Conservation (phyloP, 2,329 filamentous ascomycete species). For the Fusarium sulawesiense region DNA sequence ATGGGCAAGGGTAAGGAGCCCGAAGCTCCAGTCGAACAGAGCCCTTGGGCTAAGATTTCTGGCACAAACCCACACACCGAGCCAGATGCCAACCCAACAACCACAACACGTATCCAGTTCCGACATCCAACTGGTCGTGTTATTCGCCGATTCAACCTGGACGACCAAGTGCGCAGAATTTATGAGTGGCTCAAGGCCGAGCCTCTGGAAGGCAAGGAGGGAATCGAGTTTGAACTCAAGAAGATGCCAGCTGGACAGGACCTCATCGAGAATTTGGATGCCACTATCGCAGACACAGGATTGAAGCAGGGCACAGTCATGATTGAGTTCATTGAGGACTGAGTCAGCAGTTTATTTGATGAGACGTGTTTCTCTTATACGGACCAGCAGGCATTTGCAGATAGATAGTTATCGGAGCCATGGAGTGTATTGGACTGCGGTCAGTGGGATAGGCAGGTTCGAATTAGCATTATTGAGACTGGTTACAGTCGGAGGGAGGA, state of each 20-base stretch:
- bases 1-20: slow-evolving; percentile 69
- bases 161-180: slow-evolving; percentile 82
- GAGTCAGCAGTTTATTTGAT: slow-evolving; percentile 11
- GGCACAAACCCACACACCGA: slow-evolving; percentile 80
- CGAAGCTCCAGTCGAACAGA: slow-evolving; percentile 50
- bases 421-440: slow-evolving; percentile 31
- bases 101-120: slow-evolving; percentile 92
- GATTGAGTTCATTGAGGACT: slow-evolving; percentile 84
- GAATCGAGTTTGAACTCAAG: slow-evolving; percentile 86
- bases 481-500: slow-evolving; percentile 17
- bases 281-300: slow-evolving; percentile 82
- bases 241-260: slow-evolving; percentile 82
- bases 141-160: slow-evolving; percentile 83
- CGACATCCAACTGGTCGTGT: slow-evolving; percentile 85
- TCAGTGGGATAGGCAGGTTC: slow-evolving; percentile 24
- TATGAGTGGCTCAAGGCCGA: slow-evolving; percentile 98
- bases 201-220: slow-evolving; percentile 82
- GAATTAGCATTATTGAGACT: slow-evolving; percentile 21
- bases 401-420: slow-evolving; percentile 39
- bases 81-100: slow-evolving; percentile 75
- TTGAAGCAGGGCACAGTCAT: slow-evolving; percentile 95
- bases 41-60: slow-evolving; percentile 76
- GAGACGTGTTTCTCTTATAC: slow-evolving; percentile 29
- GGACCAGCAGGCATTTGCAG: slow-evolving; percentile 35
- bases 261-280: slow-evolving; percentile 78